phyloP scores from a whole-genome alignment of 257 asterid genomes.

The Gynochthodes officinalis region DNA sequence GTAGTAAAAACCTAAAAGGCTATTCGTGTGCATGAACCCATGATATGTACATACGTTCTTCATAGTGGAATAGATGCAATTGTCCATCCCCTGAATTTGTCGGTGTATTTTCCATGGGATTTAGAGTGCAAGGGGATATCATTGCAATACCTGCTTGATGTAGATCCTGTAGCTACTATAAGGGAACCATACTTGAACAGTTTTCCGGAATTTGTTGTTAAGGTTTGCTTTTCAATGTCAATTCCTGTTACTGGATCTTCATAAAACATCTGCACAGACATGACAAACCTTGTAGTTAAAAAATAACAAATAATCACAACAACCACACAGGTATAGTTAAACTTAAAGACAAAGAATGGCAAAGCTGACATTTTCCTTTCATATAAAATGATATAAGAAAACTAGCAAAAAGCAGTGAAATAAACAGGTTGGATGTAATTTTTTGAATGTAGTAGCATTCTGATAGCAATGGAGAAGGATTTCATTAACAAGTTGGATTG shows the following conservation, averaged over 20 bases:
- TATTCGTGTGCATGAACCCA: not conserved
- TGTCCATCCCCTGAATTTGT: not conserved
- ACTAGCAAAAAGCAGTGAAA: not conserved
- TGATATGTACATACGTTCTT: not conserved
- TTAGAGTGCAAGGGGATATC: not conserved
- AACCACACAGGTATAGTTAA: not conserved
- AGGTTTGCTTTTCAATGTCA: conserved; percentile 41
- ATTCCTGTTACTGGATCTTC: conserved; percentile 47
- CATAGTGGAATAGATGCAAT: not conserved
- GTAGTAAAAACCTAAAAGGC: not conserved
- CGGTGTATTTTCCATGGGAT: not conserved
- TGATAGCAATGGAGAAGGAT: not conserved
- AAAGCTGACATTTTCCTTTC: not conserved
- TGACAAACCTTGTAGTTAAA: not conserved
- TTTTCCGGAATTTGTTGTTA: conserved; percentile 45
- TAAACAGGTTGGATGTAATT: not conserved
- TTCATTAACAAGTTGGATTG: not conserved
- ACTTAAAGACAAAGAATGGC: not conserved
- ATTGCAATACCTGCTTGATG: conserved; percentile 36
- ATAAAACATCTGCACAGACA: conserved; percentile 32
- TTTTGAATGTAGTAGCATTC: not conserved
- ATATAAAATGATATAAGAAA: too few relatives aligned
- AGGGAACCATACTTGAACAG: conserved; percentile 49
- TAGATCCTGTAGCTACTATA: conserved; percentile 45
- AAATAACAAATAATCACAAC: not conserved